phyloP scores from a whole-genome alignment of 2,329 filamentous ascomycete species.

The Celoporthe dispersa region DNA sequence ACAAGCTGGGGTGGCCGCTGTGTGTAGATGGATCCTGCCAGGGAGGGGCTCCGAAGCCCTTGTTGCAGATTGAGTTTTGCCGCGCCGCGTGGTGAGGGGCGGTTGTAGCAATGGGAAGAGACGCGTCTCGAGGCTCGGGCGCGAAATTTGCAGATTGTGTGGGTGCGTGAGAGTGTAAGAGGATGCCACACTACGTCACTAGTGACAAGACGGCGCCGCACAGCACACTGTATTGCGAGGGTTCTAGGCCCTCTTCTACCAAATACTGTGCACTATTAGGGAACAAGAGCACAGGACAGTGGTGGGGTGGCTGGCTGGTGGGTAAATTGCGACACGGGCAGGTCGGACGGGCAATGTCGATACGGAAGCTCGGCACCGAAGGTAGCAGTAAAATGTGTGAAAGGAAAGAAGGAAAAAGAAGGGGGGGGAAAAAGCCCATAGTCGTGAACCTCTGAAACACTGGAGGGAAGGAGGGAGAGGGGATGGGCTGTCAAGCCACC shows the following conservation, averaged over 20 bases:
- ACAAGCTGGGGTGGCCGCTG: background rate
- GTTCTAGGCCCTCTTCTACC: background rate
- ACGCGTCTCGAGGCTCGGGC: constrained; percentile 16
- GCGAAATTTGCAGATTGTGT: background rate
- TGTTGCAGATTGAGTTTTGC: background rate
- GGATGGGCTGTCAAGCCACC: constrained; percentile 20
- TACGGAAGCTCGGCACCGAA: background rate
- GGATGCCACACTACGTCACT: constrained; percentile 26
- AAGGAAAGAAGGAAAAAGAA: background rate
- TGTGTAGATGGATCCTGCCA: background rate
- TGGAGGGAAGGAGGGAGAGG: background rate
- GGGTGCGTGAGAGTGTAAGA: background rate
- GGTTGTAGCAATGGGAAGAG: constrained; percentile 5
- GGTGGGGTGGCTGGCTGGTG: background rate
- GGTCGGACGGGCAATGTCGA: background rate
- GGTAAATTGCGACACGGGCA: background rate
- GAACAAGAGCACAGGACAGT: background rate
- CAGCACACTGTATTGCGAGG: background rate
- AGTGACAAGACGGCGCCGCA: background rate
- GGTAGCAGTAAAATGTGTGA: background rate
- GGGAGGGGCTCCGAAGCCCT: background rate
- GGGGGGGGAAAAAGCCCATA: background rate
- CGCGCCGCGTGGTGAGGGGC: constrained; percentile 1
- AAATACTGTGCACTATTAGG: too few relatives aligned
- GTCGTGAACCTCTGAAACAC: background rate